These are phyloP conservation scores for Quercus suber DNA, from an alignment of 306 rosid species.

Conservation along the genomic window DNA sequence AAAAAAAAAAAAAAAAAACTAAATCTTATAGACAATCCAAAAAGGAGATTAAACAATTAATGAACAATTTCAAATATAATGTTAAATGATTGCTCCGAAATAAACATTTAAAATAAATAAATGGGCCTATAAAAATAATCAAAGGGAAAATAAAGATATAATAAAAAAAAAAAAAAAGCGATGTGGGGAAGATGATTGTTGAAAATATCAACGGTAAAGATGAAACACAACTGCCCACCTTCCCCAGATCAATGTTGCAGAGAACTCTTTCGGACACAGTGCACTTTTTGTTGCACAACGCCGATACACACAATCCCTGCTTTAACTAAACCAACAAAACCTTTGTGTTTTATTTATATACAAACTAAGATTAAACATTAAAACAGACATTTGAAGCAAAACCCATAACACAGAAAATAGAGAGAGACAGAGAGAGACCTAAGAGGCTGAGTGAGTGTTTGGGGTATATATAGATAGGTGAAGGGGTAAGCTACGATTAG, in stretches of 20 bases:
- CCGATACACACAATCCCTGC: conserved; percentile 93
- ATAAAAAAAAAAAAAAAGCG: not conserved
- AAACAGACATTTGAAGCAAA: too few species aligned
- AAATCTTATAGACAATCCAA: too few species aligned
- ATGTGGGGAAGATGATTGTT: conserved; percentile 80
- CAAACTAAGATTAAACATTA: too few species aligned
- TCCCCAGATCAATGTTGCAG: conserved; percentile 55
- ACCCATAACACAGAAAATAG: too few species aligned
- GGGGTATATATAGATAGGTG: not conserved
- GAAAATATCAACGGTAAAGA: conserved; percentile 25
- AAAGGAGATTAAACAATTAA: too few species aligned
- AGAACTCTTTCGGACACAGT: conserved; percentile 71
- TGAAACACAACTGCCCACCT: conserved; percentile 82
- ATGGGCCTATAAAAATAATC: too few species aligned
- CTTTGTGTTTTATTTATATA: not conserved
- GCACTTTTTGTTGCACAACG: conserved; percentile 48
- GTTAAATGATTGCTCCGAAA: not conserved
- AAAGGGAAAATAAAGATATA: too few species aligned
- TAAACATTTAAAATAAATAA: not conserved
- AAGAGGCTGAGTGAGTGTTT: not conserved
- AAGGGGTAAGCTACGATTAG: not conserved
- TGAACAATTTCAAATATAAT: too few species aligned
- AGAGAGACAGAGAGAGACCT: not conserved
- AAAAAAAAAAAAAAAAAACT: too few species aligned
- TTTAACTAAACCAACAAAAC: not conserved